A percentile compares a stretch with the other conserved stretches of the same genome.
Conservation (phyloP, 2,329 filamentous ascomycete species). For the Colletotrichum sp. region DNA sequence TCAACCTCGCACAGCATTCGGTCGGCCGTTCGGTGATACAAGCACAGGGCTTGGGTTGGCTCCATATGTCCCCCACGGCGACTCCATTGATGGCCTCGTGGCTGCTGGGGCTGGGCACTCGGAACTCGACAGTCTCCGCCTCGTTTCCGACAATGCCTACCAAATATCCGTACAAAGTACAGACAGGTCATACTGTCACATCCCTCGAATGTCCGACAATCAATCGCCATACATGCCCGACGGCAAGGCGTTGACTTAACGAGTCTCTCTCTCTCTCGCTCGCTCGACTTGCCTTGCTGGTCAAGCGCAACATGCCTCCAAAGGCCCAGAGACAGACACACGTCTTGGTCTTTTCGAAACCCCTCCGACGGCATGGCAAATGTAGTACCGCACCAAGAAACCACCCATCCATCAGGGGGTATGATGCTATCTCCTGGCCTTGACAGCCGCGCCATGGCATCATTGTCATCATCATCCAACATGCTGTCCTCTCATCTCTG, state of each 20-base stretch:
- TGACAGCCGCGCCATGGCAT: slow-evolving; percentile 1
- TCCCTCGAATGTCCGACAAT: neutral
- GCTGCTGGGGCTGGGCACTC: slow-evolving; percentile 4
- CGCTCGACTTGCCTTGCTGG: neutral
- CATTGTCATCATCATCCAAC: neutral
- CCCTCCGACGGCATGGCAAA: neutral
- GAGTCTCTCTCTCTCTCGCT: neutral
- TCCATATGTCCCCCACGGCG: neutral
- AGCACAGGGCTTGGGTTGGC: neutral
- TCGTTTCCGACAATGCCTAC: neutral
- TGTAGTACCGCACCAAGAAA: neutral
- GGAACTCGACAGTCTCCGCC: neutral
- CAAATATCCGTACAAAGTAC: neutral
- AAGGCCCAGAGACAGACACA: neutral
- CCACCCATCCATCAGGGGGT: neutral
- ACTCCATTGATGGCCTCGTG: slow-evolving; percentile 10
- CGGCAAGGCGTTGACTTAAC: neutral
- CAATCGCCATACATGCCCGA: neutral
- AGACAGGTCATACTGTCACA: neutral
- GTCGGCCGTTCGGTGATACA: neutral
- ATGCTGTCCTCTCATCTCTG: neutral
- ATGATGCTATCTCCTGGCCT: neutral
- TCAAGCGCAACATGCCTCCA: neutral
- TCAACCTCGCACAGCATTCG: neutral
- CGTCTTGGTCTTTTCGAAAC: neutral